A percentile compares a stretch with the other conserved stretches of the same genome.
Conservation (phyloP, 2,329 filamentous ascomycete genomes). For the Scorias spongiosa region DNA sequence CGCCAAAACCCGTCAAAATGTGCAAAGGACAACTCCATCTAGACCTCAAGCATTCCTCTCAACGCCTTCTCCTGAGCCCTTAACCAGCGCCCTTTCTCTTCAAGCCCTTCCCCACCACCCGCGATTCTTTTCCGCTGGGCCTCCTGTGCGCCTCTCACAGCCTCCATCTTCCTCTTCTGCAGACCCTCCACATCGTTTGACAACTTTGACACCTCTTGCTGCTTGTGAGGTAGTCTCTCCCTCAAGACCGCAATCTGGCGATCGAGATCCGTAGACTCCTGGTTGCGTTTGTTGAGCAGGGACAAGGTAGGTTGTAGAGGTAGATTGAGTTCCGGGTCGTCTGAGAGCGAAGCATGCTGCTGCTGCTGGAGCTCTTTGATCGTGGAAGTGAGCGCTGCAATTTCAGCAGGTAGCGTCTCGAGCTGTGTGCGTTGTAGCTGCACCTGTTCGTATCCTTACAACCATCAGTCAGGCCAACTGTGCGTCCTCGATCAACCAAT, state of each 20-base stretch:
- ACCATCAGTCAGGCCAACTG: no score
- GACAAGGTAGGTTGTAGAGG: slow-evolving; percentile 28
- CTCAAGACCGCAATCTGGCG: slow-evolving; percentile 35
- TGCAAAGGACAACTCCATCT: not conserved
- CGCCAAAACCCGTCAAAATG: no score
- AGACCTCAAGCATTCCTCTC: slow-evolving; percentile 46
- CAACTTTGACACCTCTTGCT: slow-evolving; percentile 51
- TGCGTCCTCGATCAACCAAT: not conserved
- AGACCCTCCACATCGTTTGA: slow-evolving; percentile 53
- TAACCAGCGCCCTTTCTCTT: slow-evolving; percentile 48
- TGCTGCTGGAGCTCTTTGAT: slow-evolving; percentile 31
- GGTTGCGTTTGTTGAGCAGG: slow-evolving; percentile 25
- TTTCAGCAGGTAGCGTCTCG: slow-evolving; percentile 35
- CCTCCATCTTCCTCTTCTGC: slow-evolving; percentile 50
- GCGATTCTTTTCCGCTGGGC: slow-evolving; percentile 39
- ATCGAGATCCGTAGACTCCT: slow-evolving; percentile 27
- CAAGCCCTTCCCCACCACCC: slow-evolving; percentile 5
- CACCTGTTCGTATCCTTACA: slow-evolving; percentile 37
- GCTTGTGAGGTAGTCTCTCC: slow-evolving; percentile 48
- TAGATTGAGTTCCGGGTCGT: slow-evolving; percentile 25
- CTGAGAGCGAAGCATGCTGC: slow-evolving; percentile 18
- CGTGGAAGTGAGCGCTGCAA: slow-evolving; percentile 35
- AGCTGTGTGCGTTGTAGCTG: slow-evolving; percentile 37
- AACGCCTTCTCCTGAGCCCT: slow-evolving; percentile 50
- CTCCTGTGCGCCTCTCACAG: slow-evolving; percentile 53